Evolutionary conservation across 768 basidiomycete genomes (phyloP).

Genomic region (Gyrodon lividus): DNA sequence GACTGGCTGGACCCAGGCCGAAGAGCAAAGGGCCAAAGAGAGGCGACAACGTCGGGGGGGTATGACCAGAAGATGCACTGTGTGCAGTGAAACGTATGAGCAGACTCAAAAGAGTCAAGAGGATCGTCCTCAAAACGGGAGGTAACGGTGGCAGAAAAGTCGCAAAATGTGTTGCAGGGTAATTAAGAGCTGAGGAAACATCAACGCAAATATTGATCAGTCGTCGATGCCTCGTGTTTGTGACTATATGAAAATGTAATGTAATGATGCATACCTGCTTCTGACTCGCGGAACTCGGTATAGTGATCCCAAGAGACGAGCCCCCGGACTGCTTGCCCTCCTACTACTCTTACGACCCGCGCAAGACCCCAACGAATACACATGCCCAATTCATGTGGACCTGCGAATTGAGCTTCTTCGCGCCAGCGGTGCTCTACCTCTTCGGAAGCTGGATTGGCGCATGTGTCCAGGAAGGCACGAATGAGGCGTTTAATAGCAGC

Average conservation of each 20-base stretch:
- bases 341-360: conserved; percentile 67
- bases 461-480: conserved; percentile 74
- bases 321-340: conserved; percentile 75
- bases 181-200: conserved; percentile 47
- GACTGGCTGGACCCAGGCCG: conserved; percentile 60
- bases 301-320: conserved; percentile 86
- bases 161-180: conserved; percentile 71
- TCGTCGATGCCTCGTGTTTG: conserved; percentile 19
- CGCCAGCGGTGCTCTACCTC: conserved; percentile 60
- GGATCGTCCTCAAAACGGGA: conserved; percentile 54
- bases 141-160: conserved; percentile 59
- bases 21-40: conserved; percentile 90
- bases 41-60: conserved; percentile 85
- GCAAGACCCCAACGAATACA: conserved; percentile 90
- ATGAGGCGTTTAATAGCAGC: conserved; percentile 76
- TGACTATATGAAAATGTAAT: conserved; percentile 20
- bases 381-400: conserved; percentile 88
- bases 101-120: conserved; percentile 75
- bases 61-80: conserved; percentile 82
- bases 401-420: conserved; percentile 82
- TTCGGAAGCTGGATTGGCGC: conserved; percentile 32
- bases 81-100: conserved; percentile 82
- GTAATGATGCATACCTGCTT: conserved; percentile 61
- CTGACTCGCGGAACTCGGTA: conserved; percentile 74
- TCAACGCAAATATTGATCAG: conserved; percentile 22